Conservation (phyloP, 371 early-diverging fungal genomes). For the Caulochytrium protostelioides region DNA sequence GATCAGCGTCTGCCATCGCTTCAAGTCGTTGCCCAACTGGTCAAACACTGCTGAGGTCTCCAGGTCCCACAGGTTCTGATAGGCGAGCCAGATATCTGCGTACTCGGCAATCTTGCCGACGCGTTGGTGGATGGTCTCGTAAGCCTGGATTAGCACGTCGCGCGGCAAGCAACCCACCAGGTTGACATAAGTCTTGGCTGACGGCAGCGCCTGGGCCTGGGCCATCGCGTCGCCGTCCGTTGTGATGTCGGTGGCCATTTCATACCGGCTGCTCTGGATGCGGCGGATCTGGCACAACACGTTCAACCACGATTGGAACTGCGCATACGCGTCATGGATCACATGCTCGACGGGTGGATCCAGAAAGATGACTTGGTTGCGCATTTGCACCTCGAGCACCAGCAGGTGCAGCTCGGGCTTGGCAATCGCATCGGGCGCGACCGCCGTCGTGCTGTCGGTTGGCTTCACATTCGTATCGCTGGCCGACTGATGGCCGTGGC, state of each 20-base stretch:
- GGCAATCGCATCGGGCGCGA: too few species aligned
- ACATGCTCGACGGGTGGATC: conserved; percentile 90
- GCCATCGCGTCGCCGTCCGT: conserved; percentile 3
- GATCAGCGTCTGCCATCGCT: conserved; percentile 80
- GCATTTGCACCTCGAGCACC: conserved; percentile 64
- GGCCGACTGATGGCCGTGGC: too few species aligned
- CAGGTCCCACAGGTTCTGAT: conserved; percentile 94
- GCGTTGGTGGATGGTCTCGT: conserved; percentile 60
- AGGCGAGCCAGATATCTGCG: conserved; percentile 83
- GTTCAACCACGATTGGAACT: conserved; percentile 81
- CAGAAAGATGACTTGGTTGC: conserved; percentile 84
- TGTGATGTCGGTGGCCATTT: background rate
- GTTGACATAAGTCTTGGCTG: conserved; percentile 41
- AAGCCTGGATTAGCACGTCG: conserved; percentile 47
- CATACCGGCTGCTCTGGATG: conserved; percentile 9
- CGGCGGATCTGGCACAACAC: conserved; percentile 44
- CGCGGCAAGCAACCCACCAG: conserved; percentile 50
- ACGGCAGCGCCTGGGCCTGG: conserved; percentile 13
- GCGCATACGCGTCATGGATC: conserved; percentile 62
- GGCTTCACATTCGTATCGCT: too few species aligned
- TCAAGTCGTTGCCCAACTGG: conserved; percentile 73
- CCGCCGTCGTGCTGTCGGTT: too few species aligned
- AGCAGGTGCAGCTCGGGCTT: conserved; percentile 13
- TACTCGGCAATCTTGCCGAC: conserved; percentile 58
- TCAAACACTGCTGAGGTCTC: conserved; percentile 60